Conservation (phyloP, 164 flowering plant species). For the Warburgia ugandensis region DNA sequence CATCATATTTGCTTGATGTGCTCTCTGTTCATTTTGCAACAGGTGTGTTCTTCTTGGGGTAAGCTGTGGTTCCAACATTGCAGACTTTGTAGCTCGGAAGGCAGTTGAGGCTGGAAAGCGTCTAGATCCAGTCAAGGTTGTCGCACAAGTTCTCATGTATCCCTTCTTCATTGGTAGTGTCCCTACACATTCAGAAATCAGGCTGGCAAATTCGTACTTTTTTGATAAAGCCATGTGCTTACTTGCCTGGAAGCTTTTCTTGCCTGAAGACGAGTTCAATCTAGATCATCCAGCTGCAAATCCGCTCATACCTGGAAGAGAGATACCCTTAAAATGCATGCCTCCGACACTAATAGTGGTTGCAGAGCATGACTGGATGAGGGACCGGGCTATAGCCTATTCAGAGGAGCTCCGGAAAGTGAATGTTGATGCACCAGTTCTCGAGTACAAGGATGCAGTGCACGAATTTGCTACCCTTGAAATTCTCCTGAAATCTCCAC, state of each 20-base stretch:
- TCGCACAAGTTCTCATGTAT: conserved; percentile 56
- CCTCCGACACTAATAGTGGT: conserved; percentile 53
- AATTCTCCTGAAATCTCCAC: conserved; percentile 43
- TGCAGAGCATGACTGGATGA: conserved; percentile 62
- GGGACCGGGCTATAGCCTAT: conserved; percentile 59
- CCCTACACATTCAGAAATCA: conserved; percentile 50
- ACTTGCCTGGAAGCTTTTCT: conserved; percentile 52
- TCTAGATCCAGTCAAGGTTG: conserved; percentile 52
- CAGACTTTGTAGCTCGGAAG: conserved; percentile 39
- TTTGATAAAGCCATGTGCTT: conserved; percentile 48
- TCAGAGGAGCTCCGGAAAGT: conserved; percentile 51
- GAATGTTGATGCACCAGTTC: conserved; percentile 52
- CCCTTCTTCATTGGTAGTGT: conserved; percentile 52
- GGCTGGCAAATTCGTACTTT: conserved; percentile 43
- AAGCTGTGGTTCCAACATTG: conserved; percentile 55
- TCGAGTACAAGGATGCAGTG: conserved; percentile 51
- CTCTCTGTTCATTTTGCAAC: conserved; percentile 4
- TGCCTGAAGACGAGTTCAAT: conserved; percentile 39
- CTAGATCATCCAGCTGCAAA: conserved; percentile 54
- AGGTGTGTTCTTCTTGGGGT: conserved; percentile 56
- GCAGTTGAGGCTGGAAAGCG: conserved; percentile 44
- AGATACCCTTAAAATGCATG: conserved; percentile 35
- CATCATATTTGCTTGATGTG: no score
- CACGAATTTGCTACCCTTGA: conserved; percentile 58
- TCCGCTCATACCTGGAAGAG: conserved; percentile 38